Base-by-base conservation (phyloP, 2,329 filamentous ascomycete genomes). In the Pseudopithomyces chartarum region DNA sequence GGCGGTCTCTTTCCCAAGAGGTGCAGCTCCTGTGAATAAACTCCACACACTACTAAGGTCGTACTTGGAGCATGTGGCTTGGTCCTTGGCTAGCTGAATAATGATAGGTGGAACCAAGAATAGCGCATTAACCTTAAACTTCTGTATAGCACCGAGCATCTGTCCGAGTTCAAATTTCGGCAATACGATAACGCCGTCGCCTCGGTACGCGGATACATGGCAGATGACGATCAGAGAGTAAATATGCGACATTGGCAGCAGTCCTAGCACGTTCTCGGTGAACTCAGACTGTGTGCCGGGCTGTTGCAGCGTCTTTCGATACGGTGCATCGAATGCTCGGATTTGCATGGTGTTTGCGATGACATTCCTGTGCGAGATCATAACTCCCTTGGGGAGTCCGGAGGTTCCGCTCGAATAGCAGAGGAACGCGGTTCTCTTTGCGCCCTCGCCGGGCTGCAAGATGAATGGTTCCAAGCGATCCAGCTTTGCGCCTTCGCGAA, bases 391-490 rank as follows among this genome's bases (percentile, higher is more conserved):
- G 15, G 90, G 90, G 36, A 93, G 77, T 2, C 90, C 90, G 11
- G 90, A 92, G 1, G 90, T 94, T 19, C 90, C 90, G 70, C 87
- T 91, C 0, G 89, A 92, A 73, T 91, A 93, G 77, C 89, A 92
- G 43, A 96, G 80, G 69, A 90, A 94, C 0, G 91, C 89, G 6
- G 86, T 86, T 65, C 89, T 87, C 52, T 85, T 84, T 34, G 84
- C 83, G 2, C 87, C 88, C 63, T 90, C 86, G 0, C 89, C 89
- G 57, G 82, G 81, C 40, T 76, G 67, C 87, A 88, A 90, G 32
- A 79, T 80, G 67, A 89, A 71, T 5, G 80, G 76, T 56, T 85
- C 81, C 20, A 90, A 71, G 17, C 79, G 74, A 2, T 84, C 81
- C 33, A 87, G 74, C 13, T 78, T 77, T 44, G 73, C 69, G 23